These are phyloP conservation scores for Protomyces arabidopsidicola DNA, from an alignment of 1,139 yeast species.

Conservation along the genomic window DNA sequence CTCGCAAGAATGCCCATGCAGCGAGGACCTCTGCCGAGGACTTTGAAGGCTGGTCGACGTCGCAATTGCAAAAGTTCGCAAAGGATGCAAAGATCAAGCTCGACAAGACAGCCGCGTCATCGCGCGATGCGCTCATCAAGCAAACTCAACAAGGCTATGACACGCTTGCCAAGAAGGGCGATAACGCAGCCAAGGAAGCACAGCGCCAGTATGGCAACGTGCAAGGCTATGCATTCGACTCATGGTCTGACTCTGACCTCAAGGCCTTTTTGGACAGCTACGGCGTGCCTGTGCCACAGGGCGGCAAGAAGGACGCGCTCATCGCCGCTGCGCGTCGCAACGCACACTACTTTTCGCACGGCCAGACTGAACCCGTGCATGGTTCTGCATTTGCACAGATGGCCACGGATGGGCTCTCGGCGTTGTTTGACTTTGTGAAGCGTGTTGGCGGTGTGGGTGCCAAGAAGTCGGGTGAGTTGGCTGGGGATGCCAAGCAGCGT, in stretches of 20 bases:
- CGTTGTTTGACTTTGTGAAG: constrained; percentile 21
- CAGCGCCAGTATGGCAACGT: constrained; percentile 35
- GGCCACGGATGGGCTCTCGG: constrained; percentile 15
- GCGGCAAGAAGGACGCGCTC: constrained; percentile 48
- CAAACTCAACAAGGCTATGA: constrained; percentile 41
- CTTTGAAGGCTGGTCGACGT: constrained; percentile 48
- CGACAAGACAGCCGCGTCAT: constrained; percentile 40
- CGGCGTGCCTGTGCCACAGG: constrained; percentile 46
- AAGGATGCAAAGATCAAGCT: constrained; percentile 43
- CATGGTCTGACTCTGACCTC: constrained; percentile 56
- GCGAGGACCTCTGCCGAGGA: constrained; percentile 41
- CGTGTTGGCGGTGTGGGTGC: constrained; percentile 10
- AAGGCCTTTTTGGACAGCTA: constrained; percentile 51
- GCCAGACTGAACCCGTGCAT: constrained; percentile 19
- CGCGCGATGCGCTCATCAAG: constrained; percentile 43
- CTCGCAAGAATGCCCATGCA: constrained; percentile 45
- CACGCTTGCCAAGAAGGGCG: constrained; percentile 36
- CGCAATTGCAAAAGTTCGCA: constrained; percentile 44
- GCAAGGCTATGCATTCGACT: constrained; percentile 44
- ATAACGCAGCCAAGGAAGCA: constrained; percentile 33
- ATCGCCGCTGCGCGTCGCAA: constrained; percentile 36
- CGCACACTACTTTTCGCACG: constrained; percentile 22
- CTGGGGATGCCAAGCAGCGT: constrained; percentile 9
- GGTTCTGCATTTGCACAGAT: constrained; percentile 19
- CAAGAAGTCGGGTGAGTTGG: constrained; percentile 13